Conservation (phyloP, 495 filamentous ascomycete genomes). For the Chaetomium fimeti region DNA sequence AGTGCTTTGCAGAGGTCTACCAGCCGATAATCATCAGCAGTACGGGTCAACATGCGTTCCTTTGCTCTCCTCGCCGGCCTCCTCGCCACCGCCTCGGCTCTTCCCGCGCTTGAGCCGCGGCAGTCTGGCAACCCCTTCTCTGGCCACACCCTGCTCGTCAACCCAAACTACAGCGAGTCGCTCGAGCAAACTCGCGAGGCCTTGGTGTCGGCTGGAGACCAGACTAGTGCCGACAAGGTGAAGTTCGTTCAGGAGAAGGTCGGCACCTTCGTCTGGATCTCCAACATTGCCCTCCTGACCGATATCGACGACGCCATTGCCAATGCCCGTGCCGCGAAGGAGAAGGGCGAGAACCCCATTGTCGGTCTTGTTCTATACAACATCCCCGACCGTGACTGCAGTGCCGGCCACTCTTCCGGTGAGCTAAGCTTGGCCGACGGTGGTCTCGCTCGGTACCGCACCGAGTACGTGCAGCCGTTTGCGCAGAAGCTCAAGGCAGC, state of each 20-base stretch:
- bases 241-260: slow-evolving; percentile 28
- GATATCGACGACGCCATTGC: slow-evolving; percentile 49
- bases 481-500: slow-evolving; percentile 31
- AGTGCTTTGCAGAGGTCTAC: too few relatives aligned
- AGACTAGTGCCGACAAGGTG: slow-evolving; percentile 34
- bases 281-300: slow-evolving; percentile 33
- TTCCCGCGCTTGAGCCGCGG: slow-evolving; percentile 15
- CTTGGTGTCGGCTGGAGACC: slow-evolving; percentile 35
- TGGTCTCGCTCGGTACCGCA: too few relatives aligned
- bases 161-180: too few relatives aligned
- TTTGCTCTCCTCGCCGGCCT: slow-evolving; percentile 17
- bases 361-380: slow-evolving; percentile 62
- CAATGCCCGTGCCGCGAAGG: slow-evolving; percentile 20
- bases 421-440: slow-evolving; percentile 47
- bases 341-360: slow-evolving; percentile 40
- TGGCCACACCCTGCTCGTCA: slow-evolving; percentile 26
- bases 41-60: slow-evolving; percentile 1
- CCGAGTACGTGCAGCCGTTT: slow-evolving; percentile 52
- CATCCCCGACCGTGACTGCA: slow-evolving; percentile 63
- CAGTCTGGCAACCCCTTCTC: slow-evolving; percentile 48
- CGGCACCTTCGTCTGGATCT: slow-evolving; percentile 57
- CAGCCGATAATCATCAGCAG: not conserved
- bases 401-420: slow-evolving; percentile 58
- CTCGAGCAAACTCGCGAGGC: too few relatives aligned
- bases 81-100: slow-evolving; percentile 18